Conservation (phyloP, 2,329 filamentous ascomycete species). For the Kalaharituber pfeilii region DNA sequence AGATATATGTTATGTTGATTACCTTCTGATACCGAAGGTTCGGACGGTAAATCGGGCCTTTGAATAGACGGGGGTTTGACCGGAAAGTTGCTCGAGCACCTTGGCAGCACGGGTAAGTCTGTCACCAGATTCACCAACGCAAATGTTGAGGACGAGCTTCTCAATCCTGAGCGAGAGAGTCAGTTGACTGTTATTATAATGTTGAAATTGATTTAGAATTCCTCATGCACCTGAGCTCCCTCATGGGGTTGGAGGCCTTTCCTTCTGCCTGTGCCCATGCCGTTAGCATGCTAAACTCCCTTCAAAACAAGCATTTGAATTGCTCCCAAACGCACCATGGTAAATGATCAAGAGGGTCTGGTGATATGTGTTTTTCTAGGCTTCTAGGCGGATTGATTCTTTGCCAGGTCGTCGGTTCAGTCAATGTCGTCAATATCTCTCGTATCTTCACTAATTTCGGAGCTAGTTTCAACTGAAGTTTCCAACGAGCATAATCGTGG, state of each 20-base stretch:
- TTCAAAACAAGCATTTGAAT: background rate
- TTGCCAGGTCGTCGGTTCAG: too few species aligned
- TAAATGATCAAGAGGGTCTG: too few species aligned
- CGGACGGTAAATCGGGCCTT: constrained; percentile 99
- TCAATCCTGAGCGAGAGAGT: constrained; percentile 98
- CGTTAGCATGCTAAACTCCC: too few species aligned
- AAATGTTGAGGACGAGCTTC: constrained; percentile 99
- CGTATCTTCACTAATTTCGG: constrained; percentile 12
- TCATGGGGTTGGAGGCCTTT: constrained; percentile 84
- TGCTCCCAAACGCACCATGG: background rate
- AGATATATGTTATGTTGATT: background rate
- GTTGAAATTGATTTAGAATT: too few species aligned
- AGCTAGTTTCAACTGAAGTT: background rate
- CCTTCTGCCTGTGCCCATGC: constrained; percentile 42
- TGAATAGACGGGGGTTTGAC: constrained; percentile 99
- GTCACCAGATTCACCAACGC: constrained; percentile 99
- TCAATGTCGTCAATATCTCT: too few species aligned
- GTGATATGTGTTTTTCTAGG: too few species aligned
- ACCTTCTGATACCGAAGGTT: constrained; percentile 89
- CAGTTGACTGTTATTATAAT: too few species aligned
- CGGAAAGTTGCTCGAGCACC: constrained; percentile 97
- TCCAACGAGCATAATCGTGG: background rate
- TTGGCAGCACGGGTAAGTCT: constrained; percentile 99
- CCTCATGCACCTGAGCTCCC: too few species aligned
- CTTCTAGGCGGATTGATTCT: too few species aligned